Evolutionary conservation across 208 protist species (phyloP), one percentile per base, ranked within the genome.

Genomic region (Acanthamoeba lenticulata): DNA sequence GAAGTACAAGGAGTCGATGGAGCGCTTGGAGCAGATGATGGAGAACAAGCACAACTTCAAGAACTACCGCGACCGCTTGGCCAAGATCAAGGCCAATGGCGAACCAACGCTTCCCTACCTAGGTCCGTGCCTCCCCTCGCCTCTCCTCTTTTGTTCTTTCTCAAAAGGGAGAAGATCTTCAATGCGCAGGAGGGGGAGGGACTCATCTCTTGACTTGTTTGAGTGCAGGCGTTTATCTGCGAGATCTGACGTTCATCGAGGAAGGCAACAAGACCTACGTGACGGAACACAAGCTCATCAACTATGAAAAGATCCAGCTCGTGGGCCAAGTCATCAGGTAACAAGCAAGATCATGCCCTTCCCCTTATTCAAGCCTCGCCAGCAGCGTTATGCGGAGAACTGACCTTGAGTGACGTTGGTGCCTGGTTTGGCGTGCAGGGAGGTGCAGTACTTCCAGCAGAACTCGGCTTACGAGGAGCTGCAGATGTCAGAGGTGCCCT

Each of bases 11-110:
- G 85, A 90, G 24, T 90, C 85, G 32, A 90, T 90, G 85, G 57
- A 90, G 55, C 47, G 57, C 55, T 69, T 90, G 36, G 85, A 90
- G 15, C 55, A 62, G 85, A 72, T 90, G 85, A 90, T 90, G 85
- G 85, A 90, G 55, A 90, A 90, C 85, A 90, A 90, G 27, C 85
- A 90, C 36, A 90, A 90, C 55, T 90, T 72, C 85, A 90, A 90
- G 85, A 90, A 90, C 55, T 90, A 90, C 52, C 47, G 85, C 32
- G 85, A 90, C 24, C 45, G 85, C 4, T 52, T 90, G 15, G 57
- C 47, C 85, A 72, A 90, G 36, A 90, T 90, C 34, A 90, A 90
- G 55, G 24, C 17, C 21, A 90, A 72, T 34, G 85, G 85, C 29
- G 55, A 90, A 29, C 85, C 85, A 2, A 90, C 85, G 19, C 85